Evolutionary conservation across 2,329 filamentous ascomycete species (phyloP).

Genomic region (Penicillium rolfsii): DNA sequence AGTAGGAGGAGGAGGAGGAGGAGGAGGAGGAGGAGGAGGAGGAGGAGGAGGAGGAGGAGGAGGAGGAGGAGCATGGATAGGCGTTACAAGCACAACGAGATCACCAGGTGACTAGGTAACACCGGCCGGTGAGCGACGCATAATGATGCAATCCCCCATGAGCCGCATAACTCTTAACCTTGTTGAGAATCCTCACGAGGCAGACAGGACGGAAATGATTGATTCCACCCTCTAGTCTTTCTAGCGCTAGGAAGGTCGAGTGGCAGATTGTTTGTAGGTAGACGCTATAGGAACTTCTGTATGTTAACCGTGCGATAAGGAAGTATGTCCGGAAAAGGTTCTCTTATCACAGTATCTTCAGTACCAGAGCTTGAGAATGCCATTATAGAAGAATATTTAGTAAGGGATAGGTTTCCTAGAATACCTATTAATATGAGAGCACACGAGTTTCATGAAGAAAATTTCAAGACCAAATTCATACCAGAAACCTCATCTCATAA

Average conservation of each 20-base stretch:
- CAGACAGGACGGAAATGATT: background rate
- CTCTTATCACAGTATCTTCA: too few species aligned
- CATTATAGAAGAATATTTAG: background rate
- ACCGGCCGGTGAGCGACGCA: too few species aligned
- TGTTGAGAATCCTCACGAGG: background rate
- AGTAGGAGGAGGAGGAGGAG: too few species aligned
- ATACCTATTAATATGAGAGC: background rate
- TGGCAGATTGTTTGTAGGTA: slow-evolving; percentile 4
- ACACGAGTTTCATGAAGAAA: background rate
- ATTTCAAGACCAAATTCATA: background rate
- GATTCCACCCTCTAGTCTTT: background rate
- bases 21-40: background rate
- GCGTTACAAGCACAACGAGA: background rate
- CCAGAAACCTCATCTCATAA: background rate
- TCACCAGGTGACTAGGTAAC: too few species aligned
- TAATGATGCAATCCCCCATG: too few species aligned
- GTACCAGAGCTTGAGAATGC: too few species aligned
- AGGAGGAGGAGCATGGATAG: background rate
- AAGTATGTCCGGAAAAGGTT: too few species aligned
- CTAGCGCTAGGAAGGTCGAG: background rate
- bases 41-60: background rate
- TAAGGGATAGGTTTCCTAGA: background rate
- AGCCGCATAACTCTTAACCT: too few species aligned
- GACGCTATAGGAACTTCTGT: slow-evolving; percentile 1
- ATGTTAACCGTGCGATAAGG: too few species aligned